Conservation (phyloP, 1,139 yeast species). For the Zhuliangozyma blackwelliae region DNA sequence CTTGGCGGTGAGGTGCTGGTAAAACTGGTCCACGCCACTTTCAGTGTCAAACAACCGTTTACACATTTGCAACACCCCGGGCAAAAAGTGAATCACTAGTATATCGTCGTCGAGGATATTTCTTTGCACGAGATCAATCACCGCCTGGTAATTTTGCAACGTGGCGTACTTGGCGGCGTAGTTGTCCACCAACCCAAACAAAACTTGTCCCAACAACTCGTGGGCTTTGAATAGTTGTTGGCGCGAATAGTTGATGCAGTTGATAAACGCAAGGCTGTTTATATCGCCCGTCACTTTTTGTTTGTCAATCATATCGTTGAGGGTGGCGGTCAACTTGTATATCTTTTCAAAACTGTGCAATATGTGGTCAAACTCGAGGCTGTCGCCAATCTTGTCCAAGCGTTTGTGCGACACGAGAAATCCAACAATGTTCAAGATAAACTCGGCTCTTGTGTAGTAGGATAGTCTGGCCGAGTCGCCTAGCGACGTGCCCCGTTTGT, state of each 20-base stretch:
- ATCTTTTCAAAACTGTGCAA: constrained; percentile 53
- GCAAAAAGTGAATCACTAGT: constrained; percentile 60
- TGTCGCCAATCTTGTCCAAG: constrained; percentile 19
- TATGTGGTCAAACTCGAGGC: constrained; percentile 26
- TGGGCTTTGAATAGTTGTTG: constrained; percentile 63
- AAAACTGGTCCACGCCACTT: constrained; percentile 22
- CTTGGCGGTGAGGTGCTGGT: constrained; percentile 18
- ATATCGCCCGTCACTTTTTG: constrained; percentile 45
- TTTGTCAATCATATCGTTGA: constrained; percentile 64
- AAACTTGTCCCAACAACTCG: constrained; percentile 65
- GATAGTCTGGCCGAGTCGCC: constrained; percentile 69
- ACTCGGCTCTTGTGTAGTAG: constrained; percentile 65
- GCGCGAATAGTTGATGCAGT: constrained; percentile 55
- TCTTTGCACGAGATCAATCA: constrained; percentile 28
- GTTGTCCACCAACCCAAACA: constrained; percentile 45
- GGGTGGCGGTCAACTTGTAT: constrained; percentile 49
- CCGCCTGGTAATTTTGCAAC: constrained; percentile 28
- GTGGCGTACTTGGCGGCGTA: constrained; percentile 30
- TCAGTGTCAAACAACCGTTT: constrained; percentile 24
- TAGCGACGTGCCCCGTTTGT: constrained; percentile 49
- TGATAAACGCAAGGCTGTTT: constrained; percentile 46
- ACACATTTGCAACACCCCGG: constrained; percentile 50
- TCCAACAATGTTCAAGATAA: constrained; percentile 65
- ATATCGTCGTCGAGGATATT: constrained; percentile 56
- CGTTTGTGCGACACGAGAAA: constrained; percentile 42